phyloP scores from a whole-genome alignment of 1,284 basidiomycete genomes.

The Leccinum proliferum region DNA sequence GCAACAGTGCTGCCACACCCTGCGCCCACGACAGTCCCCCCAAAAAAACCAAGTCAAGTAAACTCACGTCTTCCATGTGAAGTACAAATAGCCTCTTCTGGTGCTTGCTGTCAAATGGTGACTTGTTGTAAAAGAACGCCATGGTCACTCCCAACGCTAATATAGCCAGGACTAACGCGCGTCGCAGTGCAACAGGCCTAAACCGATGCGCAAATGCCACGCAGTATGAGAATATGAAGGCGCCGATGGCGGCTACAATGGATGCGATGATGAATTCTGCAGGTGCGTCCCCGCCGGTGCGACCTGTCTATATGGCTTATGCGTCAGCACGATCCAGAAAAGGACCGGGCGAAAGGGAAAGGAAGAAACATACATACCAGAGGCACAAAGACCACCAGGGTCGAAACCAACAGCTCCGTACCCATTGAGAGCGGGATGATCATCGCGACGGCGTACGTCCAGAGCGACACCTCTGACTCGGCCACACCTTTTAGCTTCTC shows the following conservation, averaged over 20 bases:
- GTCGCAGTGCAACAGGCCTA: constrained; percentile 42
- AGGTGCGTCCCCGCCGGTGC: constrained; percentile 73
- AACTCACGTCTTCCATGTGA: constrained; percentile 81
- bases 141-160: constrained; percentile 47
- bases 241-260: constrained; percentile 56
- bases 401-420: constrained; percentile 62
- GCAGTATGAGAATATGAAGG: constrained; percentile 60
- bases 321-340: neutral
- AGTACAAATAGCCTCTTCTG: constrained; percentile 87
- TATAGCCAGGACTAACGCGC: constrained; percentile 43
- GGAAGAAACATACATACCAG: constrained; percentile 47
- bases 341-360: neutral
- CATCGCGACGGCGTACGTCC: constrained; percentile 65
- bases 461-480: constrained; percentile 41
- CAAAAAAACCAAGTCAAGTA: neutral
- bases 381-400: constrained; percentile 90
- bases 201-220: constrained; percentile 78
- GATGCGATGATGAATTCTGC: constrained; percentile 89
- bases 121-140: constrained; percentile 56
- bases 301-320: constrained; percentile 50
- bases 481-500: neutral
- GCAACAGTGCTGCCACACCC: too few species aligned
- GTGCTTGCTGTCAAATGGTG: constrained; percentile 79
- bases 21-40: too few species aligned
- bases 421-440: constrained; percentile 63